Percentiles rank a stretch among this genome's conserved stretches.
phyloP scores from a whole-genome alignment of 345 rosid genomes.

The Isatis tinctoria region DNA sequence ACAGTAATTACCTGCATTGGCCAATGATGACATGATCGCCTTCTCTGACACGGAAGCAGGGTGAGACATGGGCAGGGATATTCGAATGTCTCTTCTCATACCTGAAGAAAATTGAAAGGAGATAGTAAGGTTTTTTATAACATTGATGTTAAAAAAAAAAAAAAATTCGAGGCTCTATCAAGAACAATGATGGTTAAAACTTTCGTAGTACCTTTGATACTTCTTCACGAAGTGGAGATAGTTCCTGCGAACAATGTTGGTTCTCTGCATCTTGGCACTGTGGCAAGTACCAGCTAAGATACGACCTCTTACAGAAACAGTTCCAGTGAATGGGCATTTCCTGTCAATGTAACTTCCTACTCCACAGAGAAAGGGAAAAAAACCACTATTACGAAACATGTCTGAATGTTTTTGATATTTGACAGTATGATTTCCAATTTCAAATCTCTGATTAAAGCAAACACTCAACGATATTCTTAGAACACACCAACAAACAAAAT shows the following conservation, averaged over 20 bases:
- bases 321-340: constrained; percentile 93
- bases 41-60: constrained; percentile 75
- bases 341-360: constrained; percentile 77
- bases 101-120: constrained; percentile 17
- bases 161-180: not conserved
- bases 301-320: constrained; percentile 85
- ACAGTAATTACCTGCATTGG: constrained; percentile 58
- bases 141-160: not conserved
- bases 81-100: constrained; percentile 82
- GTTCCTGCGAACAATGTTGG: constrained; percentile 82
- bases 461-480: not conserved
- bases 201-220: constrained; percentile 66
- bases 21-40: constrained; percentile 75
- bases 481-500: too few relatives aligned
- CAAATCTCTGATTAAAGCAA: not conserved
- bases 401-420: not conserved
- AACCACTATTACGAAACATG: not conserved
- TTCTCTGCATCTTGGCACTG: constrained; percentile 89
- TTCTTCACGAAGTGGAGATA: constrained; percentile 88
- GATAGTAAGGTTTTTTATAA: not conserved
- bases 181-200: not conserved
- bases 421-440: not conserved
- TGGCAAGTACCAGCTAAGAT: too few relatives aligned
- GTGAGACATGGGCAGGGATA: constrained; percentile 62
- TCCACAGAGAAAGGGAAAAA: not conserved